These are phyloP conservation scores for Kingdonia uniflora DNA, from an alignment of 164 flowering plant genomes.

Conservation along the genomic window DNA sequence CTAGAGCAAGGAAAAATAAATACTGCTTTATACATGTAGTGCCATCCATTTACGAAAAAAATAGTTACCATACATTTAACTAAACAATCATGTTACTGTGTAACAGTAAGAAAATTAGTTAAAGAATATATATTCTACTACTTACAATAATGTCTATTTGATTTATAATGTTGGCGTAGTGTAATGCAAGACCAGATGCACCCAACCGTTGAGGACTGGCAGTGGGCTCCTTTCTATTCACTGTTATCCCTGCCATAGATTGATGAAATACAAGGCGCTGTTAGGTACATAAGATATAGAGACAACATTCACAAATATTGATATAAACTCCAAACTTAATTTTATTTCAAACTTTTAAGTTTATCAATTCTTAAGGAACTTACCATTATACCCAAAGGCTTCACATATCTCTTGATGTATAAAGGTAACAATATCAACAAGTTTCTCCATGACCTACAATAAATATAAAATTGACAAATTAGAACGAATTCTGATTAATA, in stretches of 20 bases:
- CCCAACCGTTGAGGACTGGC: slow-evolving; percentile 39
- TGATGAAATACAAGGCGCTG: not conserved
- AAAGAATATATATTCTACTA: slow-evolving; percentile 14
- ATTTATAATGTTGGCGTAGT: slow-evolving; percentile 62
- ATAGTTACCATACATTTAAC: too few species aligned
- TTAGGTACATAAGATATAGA: not conserved
- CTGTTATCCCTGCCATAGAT: slow-evolving; percentile 21
- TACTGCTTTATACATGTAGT: too few species aligned
- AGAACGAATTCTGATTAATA: not conserved
- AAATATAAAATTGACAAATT: not conserved
- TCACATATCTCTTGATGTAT: slow-evolving; percentile 53
- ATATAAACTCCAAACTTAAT: not conserved
- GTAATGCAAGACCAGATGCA: slow-evolving; percentile 60
- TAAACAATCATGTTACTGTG: not conserved
- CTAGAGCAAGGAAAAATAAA: too few species aligned
- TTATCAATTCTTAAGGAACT: not conserved
- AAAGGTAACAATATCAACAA: slow-evolving; percentile 56
- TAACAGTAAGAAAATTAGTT: not conserved
- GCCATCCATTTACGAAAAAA: too few species aligned
- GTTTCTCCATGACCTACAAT: slow-evolving; percentile 68
- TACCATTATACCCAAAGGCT: slow-evolving; percentile 47
- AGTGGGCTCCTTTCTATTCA: slow-evolving; percentile 11
- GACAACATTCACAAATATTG: too few species aligned
- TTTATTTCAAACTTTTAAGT: too few species aligned
- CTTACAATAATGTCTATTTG: slow-evolving; percentile 74